phyloP scores from a whole-genome alignment of 169 alveolate genomes.

The Perkinsus olseni region DNA sequence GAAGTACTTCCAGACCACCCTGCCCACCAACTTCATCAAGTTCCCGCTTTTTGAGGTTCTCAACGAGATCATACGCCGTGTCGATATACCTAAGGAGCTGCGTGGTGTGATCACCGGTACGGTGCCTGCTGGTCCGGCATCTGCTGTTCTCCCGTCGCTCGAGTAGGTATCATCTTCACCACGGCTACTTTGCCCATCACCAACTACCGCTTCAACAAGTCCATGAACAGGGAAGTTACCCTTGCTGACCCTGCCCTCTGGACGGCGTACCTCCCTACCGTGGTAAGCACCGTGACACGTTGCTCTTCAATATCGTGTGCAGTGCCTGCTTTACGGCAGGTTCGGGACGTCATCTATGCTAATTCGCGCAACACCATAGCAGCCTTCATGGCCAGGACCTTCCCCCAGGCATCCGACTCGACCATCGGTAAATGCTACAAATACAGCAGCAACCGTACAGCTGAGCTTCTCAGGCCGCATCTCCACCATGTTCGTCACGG shows the following conservation, averaged over 20 bases:
- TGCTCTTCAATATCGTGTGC: not conserved
- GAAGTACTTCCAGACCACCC: slow-evolving; percentile 16
- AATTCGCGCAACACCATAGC: not conserved
- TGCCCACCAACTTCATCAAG: slow-evolving; percentile 16
- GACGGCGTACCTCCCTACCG: slow-evolving; percentile 7
- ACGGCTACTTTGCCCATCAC: slow-evolving; percentile 10
- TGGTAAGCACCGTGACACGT: not conserved
- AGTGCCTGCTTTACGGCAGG: not conserved
- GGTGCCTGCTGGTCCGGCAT: not conserved
- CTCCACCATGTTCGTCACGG: slow-evolving; percentile 11
- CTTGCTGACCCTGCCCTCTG: not conserved
- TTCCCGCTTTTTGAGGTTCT: slow-evolving; percentile 11
- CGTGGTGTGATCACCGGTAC: slow-evolving; percentile 13
- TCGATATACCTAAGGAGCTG: not conserved
- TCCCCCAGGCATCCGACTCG: not conserved
- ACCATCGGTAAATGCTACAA: not conserved
- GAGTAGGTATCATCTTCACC: not conserved
- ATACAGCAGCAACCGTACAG: not conserved
- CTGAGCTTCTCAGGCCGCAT: not conserved
- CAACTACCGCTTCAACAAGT: slow-evolving; percentile 9
- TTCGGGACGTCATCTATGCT: not conserved
- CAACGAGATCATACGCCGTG: not conserved
- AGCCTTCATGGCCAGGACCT: not conserved
- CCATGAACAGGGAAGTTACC: not conserved
- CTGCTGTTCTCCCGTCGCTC: not conserved